Percentiles rank a stretch among this genome's conserved stretches.
phyloP scores from a whole-genome alignment of 257 asterid genomes.

The Nyctanthes arbortristis region DNA sequence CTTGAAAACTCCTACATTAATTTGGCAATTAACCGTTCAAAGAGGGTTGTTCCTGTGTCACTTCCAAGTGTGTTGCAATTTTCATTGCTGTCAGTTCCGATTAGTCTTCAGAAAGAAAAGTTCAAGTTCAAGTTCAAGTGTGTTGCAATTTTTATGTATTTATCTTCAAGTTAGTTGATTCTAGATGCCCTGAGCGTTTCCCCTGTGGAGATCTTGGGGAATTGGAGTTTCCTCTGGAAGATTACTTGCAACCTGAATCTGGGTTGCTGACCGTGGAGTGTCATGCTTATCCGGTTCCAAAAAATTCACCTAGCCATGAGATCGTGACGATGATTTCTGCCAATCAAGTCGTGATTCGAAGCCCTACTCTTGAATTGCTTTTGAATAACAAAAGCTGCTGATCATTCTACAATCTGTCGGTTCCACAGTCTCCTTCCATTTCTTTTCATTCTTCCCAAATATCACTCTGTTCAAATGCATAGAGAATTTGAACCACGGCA shows the following conservation, averaged over 20 bases:
- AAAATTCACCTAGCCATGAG: constrained; percentile 21
- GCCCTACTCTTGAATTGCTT: background rate
- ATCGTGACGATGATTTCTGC: background rate
- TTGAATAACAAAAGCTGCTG: background rate
- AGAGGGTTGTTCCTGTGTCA: too few relatives aligned
- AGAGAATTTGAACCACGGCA: accelerated
- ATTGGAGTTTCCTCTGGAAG: constrained; percentile 35
- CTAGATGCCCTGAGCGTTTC: constrained; percentile 30
- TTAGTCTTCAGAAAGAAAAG: too few relatives aligned
- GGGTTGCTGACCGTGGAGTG: constrained; percentile 35
- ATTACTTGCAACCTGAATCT: constrained; percentile 5
- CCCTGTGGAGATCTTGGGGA: constrained; percentile 26
- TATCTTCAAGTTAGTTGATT: constrained; percentile 18
- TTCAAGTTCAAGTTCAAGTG: too few relatives aligned
- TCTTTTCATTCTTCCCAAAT: constrained; percentile 23
- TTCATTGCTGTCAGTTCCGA: too few relatives aligned
- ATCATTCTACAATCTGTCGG: background rate
- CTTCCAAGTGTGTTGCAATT: too few relatives aligned
- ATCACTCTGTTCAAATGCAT: constrained; percentile 27
- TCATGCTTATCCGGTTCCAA: constrained; percentile 11
- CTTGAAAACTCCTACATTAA: too few relatives aligned
- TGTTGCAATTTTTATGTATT: background rate
- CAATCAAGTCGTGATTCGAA: constrained; percentile 11
- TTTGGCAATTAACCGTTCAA: too few relatives aligned
- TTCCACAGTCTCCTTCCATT: constrained; percentile 11